A percentile compares a stretch with the other conserved stretches of the same genome.
These are phyloP conservation scores for Backusella luteola DNA, from an alignment of 192 early-diverging fungal genomes.

Conservation along the genomic window DNA sequence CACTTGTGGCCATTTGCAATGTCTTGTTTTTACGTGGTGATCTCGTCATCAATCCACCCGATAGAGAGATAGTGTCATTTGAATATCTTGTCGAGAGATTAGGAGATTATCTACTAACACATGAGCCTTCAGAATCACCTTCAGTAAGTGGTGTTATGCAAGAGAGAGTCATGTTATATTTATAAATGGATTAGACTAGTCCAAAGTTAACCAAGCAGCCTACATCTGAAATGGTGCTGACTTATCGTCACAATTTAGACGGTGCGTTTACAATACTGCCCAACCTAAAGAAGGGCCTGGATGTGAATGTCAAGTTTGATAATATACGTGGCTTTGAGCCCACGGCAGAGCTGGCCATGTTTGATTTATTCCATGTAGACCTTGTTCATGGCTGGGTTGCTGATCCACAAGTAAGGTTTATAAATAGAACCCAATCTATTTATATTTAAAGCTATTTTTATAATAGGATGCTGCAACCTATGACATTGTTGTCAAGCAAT, in stretches of 20 bases:
- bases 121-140: constrained; percentile 22
- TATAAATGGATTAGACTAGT: not conserved
- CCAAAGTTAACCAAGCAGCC: constrained; percentile 21
- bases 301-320: constrained; percentile 86
- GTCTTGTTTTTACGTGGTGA: constrained; percentile 73
- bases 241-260: constrained; percentile 52
- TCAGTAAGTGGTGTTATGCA: not conserved
- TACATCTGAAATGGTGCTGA: constrained; percentile 31
- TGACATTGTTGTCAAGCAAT: constrained; percentile 48
- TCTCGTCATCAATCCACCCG: constrained; percentile 54
- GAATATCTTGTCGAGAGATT: constrained; percentile 70
- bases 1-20: constrained; percentile 83
- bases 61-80: constrained; percentile 55
- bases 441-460: not conserved
- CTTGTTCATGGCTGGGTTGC: constrained; percentile 92
- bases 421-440: not conserved
- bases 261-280: constrained; percentile 59
- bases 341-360: constrained; percentile 62
- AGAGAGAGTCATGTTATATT: not conserved
- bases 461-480: constrained; percentile 51
- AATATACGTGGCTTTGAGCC: constrained; percentile 75
- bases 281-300: constrained; percentile 59
- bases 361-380: constrained; percentile 75
- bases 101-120: constrained; percentile 70
- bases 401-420: constrained; percentile 50